Evolutionary conservation across 2,329 filamentous ascomycete genomes (phyloP).

Genomic region (Sporothrix brasiliensis): DNA sequence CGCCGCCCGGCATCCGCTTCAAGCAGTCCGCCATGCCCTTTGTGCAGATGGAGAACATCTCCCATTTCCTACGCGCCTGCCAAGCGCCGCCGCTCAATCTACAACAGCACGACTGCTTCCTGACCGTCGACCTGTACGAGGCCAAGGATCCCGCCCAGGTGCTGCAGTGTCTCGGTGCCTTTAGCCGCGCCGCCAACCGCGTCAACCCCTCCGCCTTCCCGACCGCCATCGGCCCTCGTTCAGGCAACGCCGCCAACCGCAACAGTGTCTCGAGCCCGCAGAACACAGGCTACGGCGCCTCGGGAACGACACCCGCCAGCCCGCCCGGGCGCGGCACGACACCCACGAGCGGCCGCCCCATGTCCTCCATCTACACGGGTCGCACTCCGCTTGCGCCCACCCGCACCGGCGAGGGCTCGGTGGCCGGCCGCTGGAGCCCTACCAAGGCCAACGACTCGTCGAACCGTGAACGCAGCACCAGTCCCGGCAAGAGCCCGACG

Average conservation of each 20-base stretch:
- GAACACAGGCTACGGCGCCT: conserved; percentile 47
- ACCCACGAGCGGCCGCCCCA: conserved; percentile 25
- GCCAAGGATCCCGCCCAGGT: conserved; percentile 95
- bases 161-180: conserved; percentile 85
- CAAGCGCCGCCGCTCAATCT: conserved; percentile 82
- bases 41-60: conserved; percentile 99
- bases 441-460: conserved; percentile 51
- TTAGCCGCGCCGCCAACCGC: conserved; percentile 81
- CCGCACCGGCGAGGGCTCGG: conserved; percentile 53
- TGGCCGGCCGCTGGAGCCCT: conserved; percentile 60
- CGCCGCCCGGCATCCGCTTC: conserved; percentile 80
- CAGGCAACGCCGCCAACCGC: conserved; percentile 55
- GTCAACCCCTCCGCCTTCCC: conserved; percentile 75
- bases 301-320: conserved; percentile 39
- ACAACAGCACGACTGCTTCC: conserved; percentile 90
- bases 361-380: conserved; percentile 53
- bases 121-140: conserved; percentile 96
- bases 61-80: conserved; percentile 88
- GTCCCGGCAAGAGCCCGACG: conserved; percentile 57
- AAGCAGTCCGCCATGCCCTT: conserved; percentile 95
- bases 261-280: conserved; percentile 56
- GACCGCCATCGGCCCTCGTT: conserved; percentile 71
- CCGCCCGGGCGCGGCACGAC: conserved; percentile 16
- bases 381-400: conserved; percentile 50
- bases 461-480: conserved; percentile 58